Percentiles rank a stretch among this genome's conserved stretches.
These are phyloP conservation scores for Aegilops longissima DNA, from an alignment of 176 grass and related monocot species.

Conservation along the genomic window DNA sequence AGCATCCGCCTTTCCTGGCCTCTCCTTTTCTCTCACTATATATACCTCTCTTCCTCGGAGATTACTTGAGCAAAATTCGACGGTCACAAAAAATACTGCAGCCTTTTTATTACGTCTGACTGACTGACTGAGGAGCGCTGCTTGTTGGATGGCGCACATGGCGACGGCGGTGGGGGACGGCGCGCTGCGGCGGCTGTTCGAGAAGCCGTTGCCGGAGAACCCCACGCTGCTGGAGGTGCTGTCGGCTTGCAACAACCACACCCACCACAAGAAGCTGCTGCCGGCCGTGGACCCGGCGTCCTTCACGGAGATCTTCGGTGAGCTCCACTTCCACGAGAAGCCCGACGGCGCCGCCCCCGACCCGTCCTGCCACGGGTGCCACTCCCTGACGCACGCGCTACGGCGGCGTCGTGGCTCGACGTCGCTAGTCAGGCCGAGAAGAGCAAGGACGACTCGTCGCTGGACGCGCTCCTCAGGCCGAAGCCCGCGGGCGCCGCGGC, in stretches of 20 bases:
- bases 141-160: slow-evolving; percentile 25
- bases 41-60: slow-evolving; percentile 16
- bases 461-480: slow-evolving; percentile 44
- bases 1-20: not conserved
- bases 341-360: not conserved
- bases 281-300: slow-evolving; percentile 47
- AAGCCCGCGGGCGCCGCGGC: slow-evolving; percentile 4
- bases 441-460: slow-evolving; percentile 55
- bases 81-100: not conserved
- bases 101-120: not conserved
- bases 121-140: not conserved
- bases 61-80: not conserved
- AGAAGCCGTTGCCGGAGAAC: slow-evolving; percentile 92
- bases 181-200: slow-evolving; percentile 72
- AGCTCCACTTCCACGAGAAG: slow-evolving; percentile 83
- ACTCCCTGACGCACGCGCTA: not conserved
- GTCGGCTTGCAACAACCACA: slow-evolving; percentile 53
- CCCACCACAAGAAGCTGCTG: slow-evolving; percentile 41
- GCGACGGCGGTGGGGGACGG: slow-evolving; percentile 42
- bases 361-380: not conserved
- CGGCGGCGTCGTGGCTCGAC: slow-evolving; percentile 27
- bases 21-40: slow-evolving; percentile 34
- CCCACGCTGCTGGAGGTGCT: slow-evolving; percentile 88
- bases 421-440: slow-evolving; percentile 21
- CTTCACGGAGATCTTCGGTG: slow-evolving; percentile 95